Evolutionary conservation across 2,329 filamentous ascomycete species (phyloP).

Genomic region (Teratosphaeria gauchensis): DNA sequence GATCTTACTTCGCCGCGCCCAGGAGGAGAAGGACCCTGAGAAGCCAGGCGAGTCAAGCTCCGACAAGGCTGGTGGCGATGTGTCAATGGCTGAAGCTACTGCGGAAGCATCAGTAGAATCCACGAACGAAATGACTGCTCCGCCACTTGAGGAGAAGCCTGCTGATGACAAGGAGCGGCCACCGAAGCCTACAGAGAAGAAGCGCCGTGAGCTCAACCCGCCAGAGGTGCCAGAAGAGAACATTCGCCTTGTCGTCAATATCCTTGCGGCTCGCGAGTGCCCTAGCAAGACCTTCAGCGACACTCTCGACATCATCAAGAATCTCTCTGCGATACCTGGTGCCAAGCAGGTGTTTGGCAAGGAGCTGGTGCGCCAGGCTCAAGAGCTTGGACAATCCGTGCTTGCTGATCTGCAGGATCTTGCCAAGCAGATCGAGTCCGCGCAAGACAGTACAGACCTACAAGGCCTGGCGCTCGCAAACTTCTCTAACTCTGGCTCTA

Average conservation of each 20-base stretch:
- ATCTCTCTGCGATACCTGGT: conserved; percentile 83
- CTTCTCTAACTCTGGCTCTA: conserved; percentile 90
- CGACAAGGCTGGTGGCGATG: conserved; percentile 24
- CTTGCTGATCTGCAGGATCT: conserved; percentile 76
- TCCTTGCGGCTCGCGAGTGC: conserved; percentile 91
- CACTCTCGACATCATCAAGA: conserved; percentile 96
- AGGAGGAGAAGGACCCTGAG: conserved; percentile 45
- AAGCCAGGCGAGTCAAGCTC: conserved; percentile 33
- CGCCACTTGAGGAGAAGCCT: conserved; percentile 7
- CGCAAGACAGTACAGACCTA: conserved; percentile 83
- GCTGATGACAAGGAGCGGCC: conserved; percentile 13
- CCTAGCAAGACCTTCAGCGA: conserved; percentile 97
- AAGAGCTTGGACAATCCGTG: conserved; percentile 73
- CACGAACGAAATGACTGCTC: conserved; percentile 10
- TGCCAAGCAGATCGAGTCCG: conserved; percentile 74
- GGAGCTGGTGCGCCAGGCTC: conserved; percentile 81
- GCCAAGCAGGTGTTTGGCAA: conserved; percentile 87
- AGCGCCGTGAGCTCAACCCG: conserved; percentile 57
- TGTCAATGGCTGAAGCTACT: conserved; percentile 16
- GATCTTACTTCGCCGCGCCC: conserved; percentile 71
- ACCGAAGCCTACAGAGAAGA: conserved; percentile 33
- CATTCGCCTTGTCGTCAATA: conserved; percentile 87
- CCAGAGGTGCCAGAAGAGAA: conserved; percentile 84
- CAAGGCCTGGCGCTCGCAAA: conserved; percentile 89
- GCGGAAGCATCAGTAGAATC: not conserved